Evolutionary conservation across 257 asterid species (phyloP), one percentile per base, ranked within the genome.

Genomic region (Ocimum tenuiflorum): DNA sequence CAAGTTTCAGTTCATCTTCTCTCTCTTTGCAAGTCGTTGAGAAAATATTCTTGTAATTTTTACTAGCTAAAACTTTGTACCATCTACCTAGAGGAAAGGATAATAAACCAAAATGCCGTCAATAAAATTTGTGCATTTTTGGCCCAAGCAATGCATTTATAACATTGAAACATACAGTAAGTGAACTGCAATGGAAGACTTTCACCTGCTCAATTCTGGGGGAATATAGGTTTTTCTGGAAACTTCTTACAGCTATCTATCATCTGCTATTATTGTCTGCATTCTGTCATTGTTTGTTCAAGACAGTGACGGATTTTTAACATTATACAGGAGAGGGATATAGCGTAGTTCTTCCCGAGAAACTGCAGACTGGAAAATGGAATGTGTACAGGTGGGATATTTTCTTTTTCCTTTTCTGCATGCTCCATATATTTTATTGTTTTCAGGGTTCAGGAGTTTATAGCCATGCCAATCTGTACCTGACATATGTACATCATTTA

Each of bases 271-370:
- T 50, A 13, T 41, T 18, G 17, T 48, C 41, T 41, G 35, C 18
- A 13, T 7, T 57, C 24, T 43, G 53, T n/a, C 29, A 14, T 47
- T 72, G 8, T 55, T 22, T 4, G 18, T 68, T 63, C 50, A 29
- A 27, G 55, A 56, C 65, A 65, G 49, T 72, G 35, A 71, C 55
- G 20, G 22, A 15, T 61, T 71, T n/a, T 60, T 48, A 18, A 63
- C 61, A 49, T 68, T 76, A 65, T 63, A 68, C 87, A 92, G 99
- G 82, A 69, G 82, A 92, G 68, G 53, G 88, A 27, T 92, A 83
- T 73, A 86, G 99, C 39, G 91, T 78, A 55, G 91, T 84, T 67
- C 96, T 92, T 72, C 99, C 99, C 3, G 99, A 92, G 83, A 92
- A 86, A 81, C 67, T 92, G 80, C 86, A 86, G 52, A 81, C 91